These are phyloP conservation scores for Rhizomucor miehei DNA, from an alignment of 371 early-diverging fungal species.

Conservation along the genomic window DNA sequence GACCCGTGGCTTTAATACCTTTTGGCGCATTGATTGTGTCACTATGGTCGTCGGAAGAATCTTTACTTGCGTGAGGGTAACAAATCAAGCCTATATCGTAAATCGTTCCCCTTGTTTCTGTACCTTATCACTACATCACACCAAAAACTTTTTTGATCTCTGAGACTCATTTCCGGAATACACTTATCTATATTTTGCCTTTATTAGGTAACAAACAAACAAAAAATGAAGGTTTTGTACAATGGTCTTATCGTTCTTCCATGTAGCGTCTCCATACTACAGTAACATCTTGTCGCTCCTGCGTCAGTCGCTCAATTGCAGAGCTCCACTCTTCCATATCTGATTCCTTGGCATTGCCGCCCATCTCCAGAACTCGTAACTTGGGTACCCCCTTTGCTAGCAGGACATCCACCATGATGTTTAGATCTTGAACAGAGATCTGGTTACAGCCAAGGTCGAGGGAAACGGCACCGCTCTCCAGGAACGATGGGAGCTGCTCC, in stretches of 20 bases:
- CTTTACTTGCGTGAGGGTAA: no score
- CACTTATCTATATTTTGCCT: neutral
- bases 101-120: no score
- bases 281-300: conserved; percentile 29
- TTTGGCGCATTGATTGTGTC: no score
- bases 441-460: conserved; percentile 58
- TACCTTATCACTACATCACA: no score
- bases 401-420: conserved; percentile 44
- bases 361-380: conserved; percentile 51
- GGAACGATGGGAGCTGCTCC: conserved; percentile 30
- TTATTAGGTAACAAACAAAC: conserved; percentile 1
- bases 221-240: neutral
- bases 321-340: conserved; percentile 49
- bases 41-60: no score
- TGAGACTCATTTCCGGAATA: no score
- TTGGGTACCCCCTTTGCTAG: conserved; percentile 42
- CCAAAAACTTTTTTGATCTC: no score
- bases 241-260: conserved; percentile 1
- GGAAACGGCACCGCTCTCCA: conserved; percentile 27
- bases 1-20: no score
- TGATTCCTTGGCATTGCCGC: conserved; percentile 52
- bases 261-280: conserved; percentile 31
- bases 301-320: conserved; percentile 31
- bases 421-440: conserved; percentile 43
- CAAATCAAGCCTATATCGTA: no score